Percentiles rank a stretch among this genome's conserved stretches.
Evolutionary conservation across 176 grass and related monocot species (phyloP).

Genomic region (Dendrocalamus sinicus): DNA sequence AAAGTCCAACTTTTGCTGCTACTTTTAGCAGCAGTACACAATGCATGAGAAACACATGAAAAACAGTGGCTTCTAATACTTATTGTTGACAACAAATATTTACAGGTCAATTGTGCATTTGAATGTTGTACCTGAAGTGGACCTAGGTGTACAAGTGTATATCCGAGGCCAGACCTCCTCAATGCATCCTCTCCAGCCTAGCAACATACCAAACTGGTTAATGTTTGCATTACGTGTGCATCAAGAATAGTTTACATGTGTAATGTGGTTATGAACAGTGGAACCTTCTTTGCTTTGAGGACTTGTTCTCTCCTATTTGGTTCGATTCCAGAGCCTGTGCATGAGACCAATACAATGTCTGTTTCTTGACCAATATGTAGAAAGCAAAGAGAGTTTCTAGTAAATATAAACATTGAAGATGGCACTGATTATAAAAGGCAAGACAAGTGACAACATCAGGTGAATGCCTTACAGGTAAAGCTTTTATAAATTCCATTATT

Average conservation of each 20-base stretch:
- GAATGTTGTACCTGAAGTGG: conserved; percentile 65
- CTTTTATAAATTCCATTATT: conserved; percentile 93
- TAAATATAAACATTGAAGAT: conserved; percentile 19
- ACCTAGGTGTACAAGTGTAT: conserved; percentile 86
- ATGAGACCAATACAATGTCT: conserved; percentile 89
- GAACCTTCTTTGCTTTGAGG: conserved; percentile 88
- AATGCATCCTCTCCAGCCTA: conserved; percentile 93
- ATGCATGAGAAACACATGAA: not conserved
- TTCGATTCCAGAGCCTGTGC: conserved; percentile 87
- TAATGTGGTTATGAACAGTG: conserved; percentile 21
- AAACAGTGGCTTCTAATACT: not conserved
- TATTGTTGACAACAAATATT: no score
- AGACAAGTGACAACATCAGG: not conserved
- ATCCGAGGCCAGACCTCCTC: conserved; percentile 91
- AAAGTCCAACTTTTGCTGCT: not conserved
- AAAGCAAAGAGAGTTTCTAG: conserved; percentile 9
- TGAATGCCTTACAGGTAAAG: conserved; percentile 75
- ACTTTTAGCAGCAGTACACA: not conserved
- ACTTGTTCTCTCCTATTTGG: conserved; percentile 87
- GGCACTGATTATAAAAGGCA: not conserved
- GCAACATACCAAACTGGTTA: conserved; percentile 8
- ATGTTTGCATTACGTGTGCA: not conserved
- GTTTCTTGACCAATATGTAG: conserved; percentile 86
- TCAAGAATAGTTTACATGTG: conserved; percentile 27
- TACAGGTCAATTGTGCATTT: not conserved